Base-by-base conservation (phyloP, 805 yeast genomes). In the Yamadazyma scolyti region DNA sequence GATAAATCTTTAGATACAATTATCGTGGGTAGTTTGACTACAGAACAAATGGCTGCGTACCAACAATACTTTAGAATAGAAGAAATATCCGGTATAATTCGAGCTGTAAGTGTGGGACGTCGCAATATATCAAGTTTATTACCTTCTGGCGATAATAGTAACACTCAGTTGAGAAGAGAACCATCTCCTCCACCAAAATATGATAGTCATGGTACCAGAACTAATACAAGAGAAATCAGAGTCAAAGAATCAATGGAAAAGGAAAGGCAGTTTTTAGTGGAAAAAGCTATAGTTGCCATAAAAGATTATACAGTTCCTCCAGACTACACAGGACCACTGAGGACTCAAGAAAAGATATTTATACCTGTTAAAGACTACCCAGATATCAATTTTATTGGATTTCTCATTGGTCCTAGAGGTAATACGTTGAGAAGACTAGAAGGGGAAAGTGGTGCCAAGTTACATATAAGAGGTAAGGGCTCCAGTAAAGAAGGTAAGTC, bases 101-200 rank as follows among this genome's bases (percentile, higher is more conserved):
- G 68, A 27, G 34, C 31, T 6, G 46, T 67, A 6, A 53, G 51
- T 16, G 49, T 47, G 22, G 52, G 38, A 22, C 52, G 42, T 15
- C 22, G 37, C 15, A 55, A 70, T 10, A 56, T 71, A n/a, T 60
- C 73, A 31, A 72, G 70, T 21, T 58, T 73, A 10, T 62, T 73
- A 8, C 81, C 81, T 1, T 62, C 69, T 7, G 53, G 54, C 5
- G 40, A 48, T 11, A 37, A 34, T 4, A 23, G 31, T 4, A 43
- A 47, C 29, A 69, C 74, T 0, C 61, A 59, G 31, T 67, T 60
- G 42, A 44, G 51, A 30, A 44, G 76, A 38, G 85, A 94, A 2
- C 87, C 89, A 0, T 85, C 96, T 2, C 97, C 97, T 0, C 88
- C 96, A 2, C 98, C 98, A 1, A 75, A 74, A 35, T 93, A 93